These are phyloP conservation scores for Eutrema heterophyllum DNA, from an alignment of 345 rosid genomes.

Conservation along the genomic window DNA sequence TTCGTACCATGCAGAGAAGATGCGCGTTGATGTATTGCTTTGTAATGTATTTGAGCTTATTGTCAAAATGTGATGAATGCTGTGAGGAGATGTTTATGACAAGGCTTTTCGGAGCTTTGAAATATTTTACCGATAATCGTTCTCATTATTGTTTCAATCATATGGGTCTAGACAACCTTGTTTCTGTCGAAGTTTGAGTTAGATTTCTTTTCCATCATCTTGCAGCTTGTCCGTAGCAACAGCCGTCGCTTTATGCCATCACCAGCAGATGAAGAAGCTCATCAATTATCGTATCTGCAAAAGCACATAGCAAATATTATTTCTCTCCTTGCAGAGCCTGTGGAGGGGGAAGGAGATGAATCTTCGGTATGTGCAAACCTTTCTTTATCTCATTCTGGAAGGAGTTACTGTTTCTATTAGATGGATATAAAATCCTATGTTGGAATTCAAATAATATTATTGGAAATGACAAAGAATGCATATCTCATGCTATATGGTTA, in stretches of 20 bases:
- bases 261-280: slow-evolving; percentile 93
- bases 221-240: slow-evolving; percentile 94
- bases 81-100: not conserved
- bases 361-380: slow-evolving; percentile 57
- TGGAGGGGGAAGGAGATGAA: slow-evolving; percentile 78
- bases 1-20: not conserved
- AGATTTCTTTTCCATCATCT: slow-evolving; percentile 16
- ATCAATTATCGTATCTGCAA: slow-evolving; percentile 88
- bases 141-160: not conserved
- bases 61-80: not conserved
- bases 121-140: not conserved
- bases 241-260: slow-evolving; percentile 95
- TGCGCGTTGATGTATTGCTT: not conserved
- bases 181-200: not conserved
- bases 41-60: not conserved
- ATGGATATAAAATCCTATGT: not conserved
- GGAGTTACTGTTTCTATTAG: not conserved
- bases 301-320: slow-evolving; percentile 84
- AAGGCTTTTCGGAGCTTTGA: not conserved
- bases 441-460: not conserved
- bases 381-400: slow-evolving; percentile 9
- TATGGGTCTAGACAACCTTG: not conserved
- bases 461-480: not conserved
- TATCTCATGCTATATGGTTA: slow-evolving; percentile 5
- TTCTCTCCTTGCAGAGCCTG: slow-evolving; percentile 78